A percentile compares a stretch with the other conserved stretches of the same genome.
Conservation (phyloP, 2,329 filamentous ascomycete genomes). For the Pseudofabraea citricarpa region DNA sequence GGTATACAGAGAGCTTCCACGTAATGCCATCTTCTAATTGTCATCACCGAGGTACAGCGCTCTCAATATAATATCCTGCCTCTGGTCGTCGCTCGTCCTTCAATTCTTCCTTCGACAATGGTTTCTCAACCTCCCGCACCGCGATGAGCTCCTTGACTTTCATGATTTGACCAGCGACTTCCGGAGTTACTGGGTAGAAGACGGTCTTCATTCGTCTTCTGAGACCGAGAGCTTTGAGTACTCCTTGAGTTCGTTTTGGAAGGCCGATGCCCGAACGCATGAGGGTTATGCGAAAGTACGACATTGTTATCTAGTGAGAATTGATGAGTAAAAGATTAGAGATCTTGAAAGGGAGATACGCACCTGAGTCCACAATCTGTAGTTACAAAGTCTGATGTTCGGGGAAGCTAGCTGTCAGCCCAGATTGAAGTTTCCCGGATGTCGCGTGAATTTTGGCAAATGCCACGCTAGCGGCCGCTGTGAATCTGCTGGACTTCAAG, state of each 20-base stretch:
- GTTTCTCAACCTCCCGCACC: constrained; percentile 59
- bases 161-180: constrained; percentile 70
- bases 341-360: too few species aligned
- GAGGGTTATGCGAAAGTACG: constrained; percentile 69
- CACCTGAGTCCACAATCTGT: too few species aligned
- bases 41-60: constrained; percentile 20
- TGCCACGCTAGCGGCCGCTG: not conserved
- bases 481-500: too few species aligned
- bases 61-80: constrained; percentile 65
- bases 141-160: constrained; percentile 70
- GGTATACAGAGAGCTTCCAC: too few species aligned
- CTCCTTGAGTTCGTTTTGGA: constrained; percentile 57
- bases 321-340: too few species aligned
- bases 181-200: constrained; percentile 64
- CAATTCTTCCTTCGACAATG: constrained; percentile 55
- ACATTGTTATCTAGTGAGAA: constrained; percentile 35
- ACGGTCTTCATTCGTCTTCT: constrained; percentile 68
- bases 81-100: constrained; percentile 59
- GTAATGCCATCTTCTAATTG: too few species aligned
- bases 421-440: not conserved
- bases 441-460: constrained; percentile 1
- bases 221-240: constrained; percentile 66
- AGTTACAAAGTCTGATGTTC: too few species aligned
- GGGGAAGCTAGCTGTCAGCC: too few species aligned
- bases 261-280: constrained; percentile 69